Evolutionary conservation across 1,284 basidiomycete species (phyloP).

Genomic region (Erythrobasidium hasegawianum): DNA sequence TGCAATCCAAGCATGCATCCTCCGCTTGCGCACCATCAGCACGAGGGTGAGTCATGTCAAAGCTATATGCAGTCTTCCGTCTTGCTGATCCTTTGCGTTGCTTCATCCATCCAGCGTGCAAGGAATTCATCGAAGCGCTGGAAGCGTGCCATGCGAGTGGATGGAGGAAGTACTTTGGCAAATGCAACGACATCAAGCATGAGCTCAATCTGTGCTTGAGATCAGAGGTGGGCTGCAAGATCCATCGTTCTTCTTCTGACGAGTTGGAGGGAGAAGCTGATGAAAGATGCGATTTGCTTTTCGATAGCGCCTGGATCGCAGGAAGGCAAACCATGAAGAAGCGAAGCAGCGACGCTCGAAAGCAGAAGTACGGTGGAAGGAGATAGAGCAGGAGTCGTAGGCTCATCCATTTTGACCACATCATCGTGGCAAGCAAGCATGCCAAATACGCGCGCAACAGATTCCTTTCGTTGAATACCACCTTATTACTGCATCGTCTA

Average conservation of each 20-base stretch:
- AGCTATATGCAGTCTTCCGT: background rate
- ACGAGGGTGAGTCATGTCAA: slow-evolving; percentile 14
- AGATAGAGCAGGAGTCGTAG: slow-evolving; percentile 35
- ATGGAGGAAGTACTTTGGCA: slow-evolving; percentile 33
- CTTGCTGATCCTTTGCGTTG: slow-evolving; percentile 1
- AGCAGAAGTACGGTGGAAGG: slow-evolving; percentile 25
- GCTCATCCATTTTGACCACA: too few relatives aligned
- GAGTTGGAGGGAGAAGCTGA: background rate
- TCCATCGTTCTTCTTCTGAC: background rate
- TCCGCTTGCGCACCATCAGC: slow-evolving; percentile 35
- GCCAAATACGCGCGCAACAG: too few relatives aligned
- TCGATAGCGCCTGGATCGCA: slow-evolving; percentile 19
- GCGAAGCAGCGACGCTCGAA: slow-evolving; percentile 30
- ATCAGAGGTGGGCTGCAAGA: slow-evolving; percentile 17
- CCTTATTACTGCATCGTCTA: background rate
- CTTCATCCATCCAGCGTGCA: slow-evolving; percentile 22
- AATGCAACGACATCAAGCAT: slow-evolving; percentile 38
- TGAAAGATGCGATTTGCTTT: too few relatives aligned
- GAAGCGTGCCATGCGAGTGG: slow-evolving; percentile 31
- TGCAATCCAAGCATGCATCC: too few relatives aligned
- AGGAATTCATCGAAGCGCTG: slow-evolving; percentile 33
- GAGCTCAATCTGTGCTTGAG: slow-evolving; percentile 35
- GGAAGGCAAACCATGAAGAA: slow-evolving; percentile 29
- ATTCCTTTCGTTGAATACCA: background rate
- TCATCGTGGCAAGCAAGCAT: too few relatives aligned